A percentile compares a stretch with the other conserved stretches of the same genome.
phyloP scores from a whole-genome alignment of 1,284 basidiomycete species.

The Marasmius sp. region DNA sequence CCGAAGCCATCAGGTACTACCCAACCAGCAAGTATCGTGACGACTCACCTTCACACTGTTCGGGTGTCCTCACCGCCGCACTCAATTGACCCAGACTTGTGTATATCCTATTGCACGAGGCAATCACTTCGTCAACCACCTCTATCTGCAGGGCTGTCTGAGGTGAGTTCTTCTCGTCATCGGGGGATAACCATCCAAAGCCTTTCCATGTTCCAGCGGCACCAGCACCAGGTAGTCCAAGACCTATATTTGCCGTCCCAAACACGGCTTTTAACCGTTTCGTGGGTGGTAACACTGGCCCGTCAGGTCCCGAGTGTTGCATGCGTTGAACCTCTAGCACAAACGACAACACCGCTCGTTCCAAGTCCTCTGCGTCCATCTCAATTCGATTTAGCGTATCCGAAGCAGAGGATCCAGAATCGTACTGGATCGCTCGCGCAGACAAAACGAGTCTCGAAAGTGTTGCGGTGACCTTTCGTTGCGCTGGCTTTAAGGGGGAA shows the following conservation, averaged over 20 bases:
- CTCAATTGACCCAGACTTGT: conserved; percentile 43
- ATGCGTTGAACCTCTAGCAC: conserved; percentile 68
- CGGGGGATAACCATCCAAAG: conserved; percentile 69
- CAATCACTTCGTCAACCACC: conserved; percentile 52
- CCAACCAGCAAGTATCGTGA: neutral
- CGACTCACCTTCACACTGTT: conserved; percentile 40
- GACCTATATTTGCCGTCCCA: conserved; percentile 61
- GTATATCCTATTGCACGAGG: conserved; percentile 47
- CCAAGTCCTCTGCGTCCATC: conserved; percentile 76
- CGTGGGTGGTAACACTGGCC: conserved; percentile 28
- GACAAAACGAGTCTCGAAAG: conserved; percentile 75
- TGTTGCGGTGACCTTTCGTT: conserved; percentile 77
- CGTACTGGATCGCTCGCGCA: conserved; percentile 75
- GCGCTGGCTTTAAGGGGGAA: conserved; percentile 67
- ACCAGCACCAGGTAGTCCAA: conserved; percentile 74
- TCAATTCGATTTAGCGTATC: conserved; percentile 75
- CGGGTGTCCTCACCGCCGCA: conserved; percentile 35
- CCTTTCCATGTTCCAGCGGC: conserved; percentile 72
- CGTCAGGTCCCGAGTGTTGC: conserved; percentile 40
- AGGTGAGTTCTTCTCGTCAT: conserved; percentile 48
- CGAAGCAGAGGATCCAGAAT: conserved; percentile 57
- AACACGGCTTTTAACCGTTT: conserved; percentile 69
- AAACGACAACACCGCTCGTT: conserved; percentile 71
- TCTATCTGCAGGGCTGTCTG: conserved; percentile 49
- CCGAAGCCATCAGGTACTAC: neutral